Evolutionary conservation across 129 eudicot species (phyloP).

Genomic region (Centella asiatica): DNA sequence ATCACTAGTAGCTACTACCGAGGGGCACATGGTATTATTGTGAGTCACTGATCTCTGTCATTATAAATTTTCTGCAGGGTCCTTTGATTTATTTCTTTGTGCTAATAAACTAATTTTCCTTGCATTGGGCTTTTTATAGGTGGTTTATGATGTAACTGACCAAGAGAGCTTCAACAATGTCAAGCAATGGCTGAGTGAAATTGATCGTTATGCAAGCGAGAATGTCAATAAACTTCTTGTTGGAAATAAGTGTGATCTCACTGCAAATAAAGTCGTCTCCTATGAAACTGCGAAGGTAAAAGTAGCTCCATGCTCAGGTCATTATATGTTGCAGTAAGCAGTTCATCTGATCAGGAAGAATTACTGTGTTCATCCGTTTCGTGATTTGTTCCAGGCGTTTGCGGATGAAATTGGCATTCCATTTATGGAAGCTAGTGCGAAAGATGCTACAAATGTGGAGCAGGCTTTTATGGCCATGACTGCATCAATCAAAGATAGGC

Average conservation of each 20-base stretch:
- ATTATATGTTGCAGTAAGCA: background rate
- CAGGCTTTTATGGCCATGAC: constrained; percentile 73
- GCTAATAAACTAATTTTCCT: background rate
- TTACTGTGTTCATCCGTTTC: background rate
- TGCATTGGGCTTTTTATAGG: constrained; percentile 19
- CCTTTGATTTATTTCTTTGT: too few species aligned
- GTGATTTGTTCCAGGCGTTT: constrained; percentile 29
- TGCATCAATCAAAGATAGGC: constrained; percentile 52
- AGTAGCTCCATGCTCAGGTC: background rate
- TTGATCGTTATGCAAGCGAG: constrained; percentile 60
- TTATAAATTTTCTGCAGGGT: background rate
- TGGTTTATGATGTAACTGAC: constrained; percentile 60
- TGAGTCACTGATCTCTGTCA: constrained; percentile 25
- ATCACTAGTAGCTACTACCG: constrained; percentile 91
- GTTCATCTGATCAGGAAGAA: background rate
- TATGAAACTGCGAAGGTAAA: constrained; percentile 47
- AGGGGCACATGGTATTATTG: constrained; percentile 92
- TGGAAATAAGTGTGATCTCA: constrained; percentile 48
- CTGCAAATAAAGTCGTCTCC: constrained; percentile 38
- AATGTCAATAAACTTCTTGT: constrained; percentile 58
- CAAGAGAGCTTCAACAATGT: constrained; percentile 61
- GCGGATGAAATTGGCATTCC: constrained; percentile 70
- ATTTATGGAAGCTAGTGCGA: constrained; percentile 66
- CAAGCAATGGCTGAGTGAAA: constrained; percentile 64
- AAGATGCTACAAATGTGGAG: constrained; percentile 53